Base-by-base conservation (phyloP, 176 grass and related monocot genomes). In the Aegilops speltoides region DNA sequence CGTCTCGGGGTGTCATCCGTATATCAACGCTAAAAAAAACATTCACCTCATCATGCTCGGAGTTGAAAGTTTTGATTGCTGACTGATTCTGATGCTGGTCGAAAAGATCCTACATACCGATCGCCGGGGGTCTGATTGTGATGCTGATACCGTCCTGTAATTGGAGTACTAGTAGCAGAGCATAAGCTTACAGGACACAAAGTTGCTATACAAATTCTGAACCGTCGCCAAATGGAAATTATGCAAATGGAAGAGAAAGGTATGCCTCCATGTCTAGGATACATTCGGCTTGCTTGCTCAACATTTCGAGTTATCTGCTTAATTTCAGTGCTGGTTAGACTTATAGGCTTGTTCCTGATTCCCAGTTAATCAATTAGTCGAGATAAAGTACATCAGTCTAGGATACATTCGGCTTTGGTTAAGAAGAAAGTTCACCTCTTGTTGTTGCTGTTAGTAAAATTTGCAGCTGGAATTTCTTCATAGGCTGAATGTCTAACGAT, bases 241-340 rank as follows among this genome's bases (percentile, higher is more conserved):
- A 91, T 92, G 86, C 90, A 91, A 83, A 98, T 94, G 90, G 96
- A 95, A 86, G 96, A 95, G 83, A 98, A 95, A 92, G 91, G 93
- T 94, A 89, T 16, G 45, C 26, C 45, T 50, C 66, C 73, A 54
- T 69, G 6, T 56, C 17, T 20, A 19, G 15, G 17, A 56, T 56
- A 56, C 16, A 56, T 56, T 8, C 16, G 17, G 0, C 17, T 56
- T 31, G 14, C 46, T 50, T 50, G 4, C 46, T 50, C 46, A 15
- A 6, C 0, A 50, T 16, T 50, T 50, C 46, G 1, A 16, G 46
- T 50, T 16, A 50, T 50, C 46, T 16, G 14, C 62, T 77, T 83
- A 38, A 54, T 6, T 45, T 66, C 23, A 60, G 10, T 59, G 50
- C 5, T 62, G 26, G 3, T 85, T 31, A 38, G n/a, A 85, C 28